A percentile compares a stretch with the other conserved stretches of the same genome.
phyloP scores from a whole-genome alignment of 768 basidiomycete species.

The Podaxis sp. region DNA sequence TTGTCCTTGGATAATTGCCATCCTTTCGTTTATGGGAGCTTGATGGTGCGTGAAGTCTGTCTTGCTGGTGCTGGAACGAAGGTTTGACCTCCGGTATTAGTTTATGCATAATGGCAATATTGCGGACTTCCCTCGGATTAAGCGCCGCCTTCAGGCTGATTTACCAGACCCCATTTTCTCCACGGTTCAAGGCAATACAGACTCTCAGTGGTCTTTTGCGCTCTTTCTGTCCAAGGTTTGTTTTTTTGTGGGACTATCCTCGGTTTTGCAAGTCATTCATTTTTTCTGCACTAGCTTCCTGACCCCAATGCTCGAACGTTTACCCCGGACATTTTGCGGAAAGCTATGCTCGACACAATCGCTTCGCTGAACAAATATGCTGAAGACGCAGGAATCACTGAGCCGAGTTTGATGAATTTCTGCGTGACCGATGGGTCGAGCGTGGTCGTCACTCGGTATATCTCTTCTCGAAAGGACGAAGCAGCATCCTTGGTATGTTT shows the following conservation, averaged over 20 bases:
- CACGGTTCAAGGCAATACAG: slow-evolving; percentile 90
- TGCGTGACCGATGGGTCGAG: slow-evolving; percentile 95
- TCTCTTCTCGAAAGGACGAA: slow-evolving; percentile 87
- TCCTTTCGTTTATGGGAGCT: slow-evolving; percentile 87
- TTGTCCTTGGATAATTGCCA: slow-evolving; percentile 94
- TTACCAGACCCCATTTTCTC: slow-evolving; percentile 85
- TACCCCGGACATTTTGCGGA: slow-evolving; percentile 64
- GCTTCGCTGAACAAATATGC: slow-evolving; percentile 72
- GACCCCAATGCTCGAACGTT: slow-evolving; percentile 77
- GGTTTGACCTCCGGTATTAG: slow-evolving; percentile 24
- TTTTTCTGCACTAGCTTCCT: slow-evolving; percentile 54
- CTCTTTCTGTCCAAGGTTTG: slow-evolving; percentile 80
- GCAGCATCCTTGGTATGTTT: slow-evolving; percentile 79
- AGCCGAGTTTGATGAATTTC: slow-evolving; percentile 94
- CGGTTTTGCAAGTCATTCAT: background rate
- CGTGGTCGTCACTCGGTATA: slow-evolving; percentile 92
- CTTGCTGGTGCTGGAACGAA: background rate
- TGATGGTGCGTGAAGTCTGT: slow-evolving; percentile 63
- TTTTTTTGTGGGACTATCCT: slow-evolving; percentile 1
- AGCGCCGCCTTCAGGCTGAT: slow-evolving; percentile 72
- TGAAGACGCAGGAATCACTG: slow-evolving; percentile 68
- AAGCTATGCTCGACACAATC: slow-evolving; percentile 90
- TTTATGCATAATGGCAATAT: slow-evolving; percentile 99
- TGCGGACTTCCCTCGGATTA: slow-evolving; percentile 76
- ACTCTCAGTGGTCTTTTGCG: slow-evolving; percentile 98